Percentiles rank a stretch among this genome's conserved stretches.
Conservation (phyloP, 805 yeast species). For the Wickerhamomyces strasburgensis region DNA sequence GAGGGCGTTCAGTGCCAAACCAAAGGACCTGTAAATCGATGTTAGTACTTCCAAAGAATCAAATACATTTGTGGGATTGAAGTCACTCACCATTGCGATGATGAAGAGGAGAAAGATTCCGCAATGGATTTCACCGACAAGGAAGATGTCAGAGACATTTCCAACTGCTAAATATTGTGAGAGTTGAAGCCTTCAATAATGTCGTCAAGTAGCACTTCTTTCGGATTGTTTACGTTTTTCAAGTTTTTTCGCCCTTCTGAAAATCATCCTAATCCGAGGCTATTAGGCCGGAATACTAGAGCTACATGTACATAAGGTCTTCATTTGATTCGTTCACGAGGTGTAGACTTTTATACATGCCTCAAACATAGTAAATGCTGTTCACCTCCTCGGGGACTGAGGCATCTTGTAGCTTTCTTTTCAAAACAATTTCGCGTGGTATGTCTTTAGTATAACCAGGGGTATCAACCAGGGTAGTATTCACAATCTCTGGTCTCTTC, state of each 20-base stretch:
- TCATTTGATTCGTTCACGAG: too few relatives aligned
- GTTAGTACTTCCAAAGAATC: constrained; percentile 7
- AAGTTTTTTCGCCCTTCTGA: neutral
- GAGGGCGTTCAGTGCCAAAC: constrained; percentile 20
- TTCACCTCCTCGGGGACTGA: constrained; percentile 10
- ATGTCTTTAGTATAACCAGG: constrained; percentile 26
- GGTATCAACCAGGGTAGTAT: constrained; percentile 54
- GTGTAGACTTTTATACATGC: too few relatives aligned
- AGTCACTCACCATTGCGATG: neutral
- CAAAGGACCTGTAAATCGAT: constrained; percentile 20
- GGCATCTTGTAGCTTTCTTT: constrained; percentile 5
- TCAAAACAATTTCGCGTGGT: neutral
- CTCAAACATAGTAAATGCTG: constrained; percentile 10
- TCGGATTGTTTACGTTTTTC: neutral
- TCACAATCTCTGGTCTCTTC: constrained; percentile 31
- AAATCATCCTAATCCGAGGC: too few relatives aligned
- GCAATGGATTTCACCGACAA: too few relatives aligned
- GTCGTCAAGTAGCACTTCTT: too few relatives aligned
- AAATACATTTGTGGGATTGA: neutral
- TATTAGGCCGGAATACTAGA: too few relatives aligned
- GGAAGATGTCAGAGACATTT: too few relatives aligned
- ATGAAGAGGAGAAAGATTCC: too few relatives aligned
- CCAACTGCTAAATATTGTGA: too few relatives aligned
- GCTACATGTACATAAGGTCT: too few relatives aligned
- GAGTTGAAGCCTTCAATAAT: too few relatives aligned